phyloP scores from a whole-genome alignment of 805 yeast genomes.

The Metschnikowia sp. region DNA sequence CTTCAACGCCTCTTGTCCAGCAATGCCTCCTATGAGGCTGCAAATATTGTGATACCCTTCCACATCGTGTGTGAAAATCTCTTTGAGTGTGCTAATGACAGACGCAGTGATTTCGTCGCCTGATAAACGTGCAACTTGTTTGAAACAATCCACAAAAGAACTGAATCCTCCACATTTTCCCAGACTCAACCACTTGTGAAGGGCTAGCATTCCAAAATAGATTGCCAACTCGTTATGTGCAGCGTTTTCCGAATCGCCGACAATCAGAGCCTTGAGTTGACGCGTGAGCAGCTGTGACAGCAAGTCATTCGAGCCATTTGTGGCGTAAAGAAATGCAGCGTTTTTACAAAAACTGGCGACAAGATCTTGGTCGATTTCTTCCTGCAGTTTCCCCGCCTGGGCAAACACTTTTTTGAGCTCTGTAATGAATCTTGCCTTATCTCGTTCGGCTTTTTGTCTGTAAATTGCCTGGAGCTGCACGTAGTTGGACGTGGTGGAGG shows the following conservation, averaged over 20 bases:
- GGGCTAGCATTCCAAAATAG: constrained; percentile 44
- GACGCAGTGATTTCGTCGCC: constrained; percentile 17
- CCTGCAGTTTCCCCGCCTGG: constrained; percentile 24
- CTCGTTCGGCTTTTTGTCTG: constrained; percentile 49
- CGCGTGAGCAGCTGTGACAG: constrained; percentile 1
- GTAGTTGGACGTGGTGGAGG: constrained; percentile 65
- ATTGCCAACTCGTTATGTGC: constrained; percentile 22
- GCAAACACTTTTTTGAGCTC: constrained; percentile 28
- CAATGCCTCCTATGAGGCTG: constrained; percentile 79
- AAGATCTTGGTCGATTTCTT: constrained; percentile 32
- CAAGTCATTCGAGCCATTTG: constrained; percentile 39
- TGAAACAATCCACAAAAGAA: constrained; percentile 20
- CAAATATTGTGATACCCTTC: constrained; percentile 55
- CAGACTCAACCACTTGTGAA: constrained; percentile 20
- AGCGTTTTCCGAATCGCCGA: not conserved
- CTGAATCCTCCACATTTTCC: constrained; percentile 24
- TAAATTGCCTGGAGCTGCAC: constrained; percentile 57
- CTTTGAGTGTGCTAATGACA: constrained; percentile 22
- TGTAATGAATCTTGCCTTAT: constrained; percentile 39
- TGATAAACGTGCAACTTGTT: constrained; percentile 16
- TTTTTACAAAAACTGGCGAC: constrained; percentile 59
- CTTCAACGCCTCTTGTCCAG: constrained; percentile 81
- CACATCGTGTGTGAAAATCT: constrained; percentile 36
- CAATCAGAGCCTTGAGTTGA: not conserved
- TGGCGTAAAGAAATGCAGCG: constrained; percentile 48